These are phyloP conservation scores for Crucibulum laeve DNA, from an alignment of 768 basidiomycete genomes.

Conservation along the genomic window DNA sequence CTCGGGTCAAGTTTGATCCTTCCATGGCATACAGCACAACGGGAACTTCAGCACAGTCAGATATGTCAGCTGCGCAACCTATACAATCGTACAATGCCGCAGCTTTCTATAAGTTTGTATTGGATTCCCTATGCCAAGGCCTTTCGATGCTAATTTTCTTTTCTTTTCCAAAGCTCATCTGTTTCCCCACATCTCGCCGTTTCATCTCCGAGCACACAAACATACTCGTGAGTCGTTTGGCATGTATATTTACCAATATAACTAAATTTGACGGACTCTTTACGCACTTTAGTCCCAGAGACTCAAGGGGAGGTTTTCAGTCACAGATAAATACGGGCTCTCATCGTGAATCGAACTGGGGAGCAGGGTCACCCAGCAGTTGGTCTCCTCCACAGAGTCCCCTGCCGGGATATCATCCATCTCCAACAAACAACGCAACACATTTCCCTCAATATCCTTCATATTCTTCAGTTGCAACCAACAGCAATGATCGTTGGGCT, in stretches of 20 bases:
- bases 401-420: conserved; percentile 1
- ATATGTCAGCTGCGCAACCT: neutral
- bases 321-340: too few species aligned
- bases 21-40: conserved; percentile 36
- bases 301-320: too few species aligned
- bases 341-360: neutral
- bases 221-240: neutral
- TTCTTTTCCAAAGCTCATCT: conserved; percentile 34
- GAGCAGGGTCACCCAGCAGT: neutral
- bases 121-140: conserved; percentile 2
- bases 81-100: conserved; percentile 9
- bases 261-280: too few species aligned
- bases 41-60: neutral
- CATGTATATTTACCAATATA: too few species aligned
- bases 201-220: conserved; percentile 7
- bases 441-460: conserved; percentile 13
- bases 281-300: too few species aligned
- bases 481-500: conserved; percentile 11
- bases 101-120: conserved; percentile 52
- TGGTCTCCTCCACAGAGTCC: conserved; percentile 1
- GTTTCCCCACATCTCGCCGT: conserved; percentile 43
- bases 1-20: conserved; percentile 36
- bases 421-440: conserved; percentile 10
- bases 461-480: neutral
- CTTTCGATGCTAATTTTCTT: neutral